A percentile compares a stretch with the other conserved stretches of the same genome.
Conservation (phyloP, 306 rosid genomes). For the Nissolia schottii region DNA sequence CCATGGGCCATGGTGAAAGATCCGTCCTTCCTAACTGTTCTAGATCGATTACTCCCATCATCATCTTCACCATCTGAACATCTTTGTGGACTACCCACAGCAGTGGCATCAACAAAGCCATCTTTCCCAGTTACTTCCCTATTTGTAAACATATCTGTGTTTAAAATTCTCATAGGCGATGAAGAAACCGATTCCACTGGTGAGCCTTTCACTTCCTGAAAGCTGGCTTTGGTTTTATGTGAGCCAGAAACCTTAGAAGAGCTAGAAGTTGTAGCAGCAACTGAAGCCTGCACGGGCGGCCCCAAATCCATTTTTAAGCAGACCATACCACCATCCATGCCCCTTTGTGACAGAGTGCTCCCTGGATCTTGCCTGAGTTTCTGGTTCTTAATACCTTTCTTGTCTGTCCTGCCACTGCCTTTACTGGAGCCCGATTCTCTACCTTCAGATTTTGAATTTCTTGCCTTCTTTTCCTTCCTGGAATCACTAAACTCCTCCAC, state of each 20-base stretch:
- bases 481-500: constrained; percentile 53
- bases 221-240: constrained; percentile 75
- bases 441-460: constrained; percentile 63
- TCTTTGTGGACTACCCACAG: constrained; percentile 46
- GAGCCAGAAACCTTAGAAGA: constrained; percentile 96
- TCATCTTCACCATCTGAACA: constrained; percentile 64
- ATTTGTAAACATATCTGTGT: constrained; percentile 46
- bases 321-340: constrained; percentile 59
- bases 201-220: constrained; percentile 89
- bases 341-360: constrained; percentile 41
- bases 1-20: constrained; percentile 33
- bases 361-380: constrained; percentile 42
- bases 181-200: constrained; percentile 99
- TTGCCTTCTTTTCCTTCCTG: constrained; percentile 73
- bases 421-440: constrained; percentile 75
- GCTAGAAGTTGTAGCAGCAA: constrained; percentile 85
- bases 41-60: constrained; percentile 55
- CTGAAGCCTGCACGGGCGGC: constrained; percentile 48
- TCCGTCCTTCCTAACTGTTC: constrained; percentile 51
- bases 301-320: constrained; percentile 64
- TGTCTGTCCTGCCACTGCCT: constrained; percentile 63
- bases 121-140: constrained; percentile 52
- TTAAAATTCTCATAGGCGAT: constrained; percentile 84
- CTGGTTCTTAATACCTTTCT: constrained; percentile 51
- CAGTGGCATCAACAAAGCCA: constrained; percentile 44